Base-by-base conservation (phyloP, 345 rosid genomes). In the Noccaea bulbosa region DNA sequence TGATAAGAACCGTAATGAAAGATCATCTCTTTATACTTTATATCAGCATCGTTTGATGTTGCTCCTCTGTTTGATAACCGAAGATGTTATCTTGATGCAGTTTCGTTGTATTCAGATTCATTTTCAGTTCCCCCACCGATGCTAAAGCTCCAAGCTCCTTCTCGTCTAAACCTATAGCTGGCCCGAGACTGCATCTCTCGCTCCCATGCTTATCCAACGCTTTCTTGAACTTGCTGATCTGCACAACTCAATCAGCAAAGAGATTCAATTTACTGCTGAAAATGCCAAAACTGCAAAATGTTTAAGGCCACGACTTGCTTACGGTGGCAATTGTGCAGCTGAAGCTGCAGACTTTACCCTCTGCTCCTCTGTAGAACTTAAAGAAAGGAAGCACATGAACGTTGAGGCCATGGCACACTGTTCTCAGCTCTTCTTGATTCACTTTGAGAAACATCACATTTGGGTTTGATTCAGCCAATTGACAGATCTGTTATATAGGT, bases 321-420 rank as follows among this genome's bases (percentile, higher is more conserved):
- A 87, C 92, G 0, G 92, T 87, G 11, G 86, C 74, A 65, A 73
- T 81, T 4, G 89, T 85, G 78, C 92, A 87, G 84, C 92, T 87
- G 62, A 89, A 92, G 75, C 97, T 92, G 61, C 93, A 84, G 0
- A 86, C 22, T 24, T 83, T 86, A 1, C 93, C 97, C 34, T 85
- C 81, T 1, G 90, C 74, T 24, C 96, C 93, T 76, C 96, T 82
- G 8, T 87, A 91, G 66, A 91, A 85, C 54, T 86, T 81, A 5
- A 91, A 91, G 79, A 91, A 89, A 10, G 97, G 97, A 14, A 91
- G 83, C 20, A 91, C 96, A 35, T 82, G 90, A 68, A 89, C 67
- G 56, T 82, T 67, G 52, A 92, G 92, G 30, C 81, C 72, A 17
- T 81, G 74, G 49, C 93, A 92, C 98, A 85, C 82, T 50, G 77